These are phyloP conservation scores for Boletales sp. DNA, from an alignment of 768 basidiomycete species.

Conservation along the genomic window DNA sequence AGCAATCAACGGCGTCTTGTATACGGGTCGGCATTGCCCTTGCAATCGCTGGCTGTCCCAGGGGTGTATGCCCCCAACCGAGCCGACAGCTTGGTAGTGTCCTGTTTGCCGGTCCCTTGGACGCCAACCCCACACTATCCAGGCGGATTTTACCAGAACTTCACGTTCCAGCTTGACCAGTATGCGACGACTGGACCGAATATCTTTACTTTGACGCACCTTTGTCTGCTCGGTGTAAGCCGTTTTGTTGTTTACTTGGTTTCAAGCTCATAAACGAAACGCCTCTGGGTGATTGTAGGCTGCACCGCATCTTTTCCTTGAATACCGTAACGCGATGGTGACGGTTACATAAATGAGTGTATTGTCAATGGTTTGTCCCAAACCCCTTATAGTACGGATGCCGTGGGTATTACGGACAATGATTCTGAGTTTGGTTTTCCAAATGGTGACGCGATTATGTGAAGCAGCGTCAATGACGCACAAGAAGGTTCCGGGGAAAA, in stretches of 20 bases:
- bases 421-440: no score
- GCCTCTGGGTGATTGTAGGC: conserved; percentile 6
- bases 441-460: no score
- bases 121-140: conserved; percentile 13
- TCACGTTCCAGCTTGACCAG: conserved; percentile 14
- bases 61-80: conserved; percentile 23
- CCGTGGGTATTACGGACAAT: no score
- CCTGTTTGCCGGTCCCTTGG: conserved; percentile 30
- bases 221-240: conserved; percentile 28
- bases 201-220: conserved; percentile 29
- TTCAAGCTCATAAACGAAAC: no score
- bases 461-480: no score
- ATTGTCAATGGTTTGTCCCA: no score
- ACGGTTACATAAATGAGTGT: conserved; percentile 10
- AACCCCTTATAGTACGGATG: no score
- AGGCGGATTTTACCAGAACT: conserved; percentile 29
- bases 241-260: not conserved
- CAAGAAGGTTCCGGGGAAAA: no score
- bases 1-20: conserved; percentile 19
- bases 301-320: conserved; percentile 23
- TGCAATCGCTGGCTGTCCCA: conserved; percentile 15
- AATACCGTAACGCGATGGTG: conserved; percentile 26
- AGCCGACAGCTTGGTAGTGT: conserved; percentile 18
- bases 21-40: conserved; percentile 32
- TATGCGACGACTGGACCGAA: conserved; percentile 16